Base-by-base conservation (phyloP, 768 basidiomycete genomes). In the Collybia sp. region DNA sequence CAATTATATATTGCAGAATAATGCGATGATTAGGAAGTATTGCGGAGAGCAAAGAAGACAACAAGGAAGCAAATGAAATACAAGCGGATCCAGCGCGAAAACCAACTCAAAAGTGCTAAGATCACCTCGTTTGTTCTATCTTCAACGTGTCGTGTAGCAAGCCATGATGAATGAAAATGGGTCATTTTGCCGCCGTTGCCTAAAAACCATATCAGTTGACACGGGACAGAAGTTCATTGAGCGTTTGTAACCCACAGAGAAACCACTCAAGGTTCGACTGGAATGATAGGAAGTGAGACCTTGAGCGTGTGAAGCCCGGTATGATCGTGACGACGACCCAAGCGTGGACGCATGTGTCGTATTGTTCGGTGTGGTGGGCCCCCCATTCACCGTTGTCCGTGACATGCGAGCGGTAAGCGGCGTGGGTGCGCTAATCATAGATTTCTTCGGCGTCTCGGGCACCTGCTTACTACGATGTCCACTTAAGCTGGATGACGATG, bases 341-440 rank as follows among this genome's bases (percentile, higher is more conserved):
- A 83, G 59, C 4, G 80, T 74, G 35, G 81, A 72, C 25, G 73
- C 55, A 56, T 85, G 80, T 15, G 76, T 68, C 39, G 66, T 68
- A 40, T 58, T 72, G 59, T 70, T 77, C 11, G 85, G 84, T 3
- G 85, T 87, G 41, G 75, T 75, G 37, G 79, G 72, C 12, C 61
- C 70, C 30, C 76, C 76, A 46, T 72, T 75, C 16, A 70, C 65
- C 12, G 70, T 69, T 30, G 77, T 79, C 49, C 85, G 79, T 5
- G 80, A 70, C 11, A 77, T 75, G 40, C 91, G 85, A 48, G 91
- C 88, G 15, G 91, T 85, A 44, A 93, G 72, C 1, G 91, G 89
- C 2, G 91, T 90, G 6, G 91, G 91, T 11, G 88, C 90, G 57
- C 90, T 85, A 52, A 93, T 93, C 58, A 88, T 76, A 4, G 88